phyloP scores from a whole-genome alignment of 495 filamentous ascomycete genomes.

The Polyplosphaeria fusca region DNA sequence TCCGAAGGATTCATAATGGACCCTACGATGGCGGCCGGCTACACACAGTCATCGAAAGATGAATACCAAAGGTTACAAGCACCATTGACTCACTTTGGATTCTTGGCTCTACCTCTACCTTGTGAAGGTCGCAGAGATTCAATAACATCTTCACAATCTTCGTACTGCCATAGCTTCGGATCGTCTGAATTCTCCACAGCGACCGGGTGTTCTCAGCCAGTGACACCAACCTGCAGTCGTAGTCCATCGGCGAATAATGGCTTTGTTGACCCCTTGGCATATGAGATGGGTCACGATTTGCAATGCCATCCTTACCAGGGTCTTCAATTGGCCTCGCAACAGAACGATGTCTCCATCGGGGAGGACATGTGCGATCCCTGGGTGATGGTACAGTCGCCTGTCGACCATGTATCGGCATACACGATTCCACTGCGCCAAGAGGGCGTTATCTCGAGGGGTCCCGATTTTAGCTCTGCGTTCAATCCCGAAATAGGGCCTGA shows the following conservation, averaged over 20 bases:
- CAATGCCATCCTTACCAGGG: neutral
- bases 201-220: neutral
- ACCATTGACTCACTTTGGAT: too few species aligned
- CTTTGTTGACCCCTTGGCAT: neutral
- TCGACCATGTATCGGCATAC: neutral
- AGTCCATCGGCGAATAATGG: neutral
- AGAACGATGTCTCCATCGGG: neutral
- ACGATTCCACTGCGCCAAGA: too few species aligned
- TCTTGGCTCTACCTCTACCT: slow-evolving; percentile 3
- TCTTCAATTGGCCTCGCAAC: neutral
- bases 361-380: neutral
- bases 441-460: too few species aligned
- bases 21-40: too few species aligned
- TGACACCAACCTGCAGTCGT: slow-evolving; percentile 3
- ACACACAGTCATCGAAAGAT: too few species aligned
- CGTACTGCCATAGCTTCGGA: slow-evolving; percentile 1
- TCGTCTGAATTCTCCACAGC: neutral
- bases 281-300: neutral
- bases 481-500: too few species aligned
- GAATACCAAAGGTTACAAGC: too few species aligned
- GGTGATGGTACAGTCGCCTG: neutral
- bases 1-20: too few species aligned
- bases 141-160: slow-evolving; percentile 8
- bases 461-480: too few species aligned
- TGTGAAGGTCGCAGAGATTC: slow-evolving; percentile 22